A percentile compares a stretch with the other conserved stretches of the same genome.
These are phyloP conservation scores for Inonotus hispidus DNA, from an alignment of 1,284 basidiomycete genomes.

Conservation along the genomic window DNA sequence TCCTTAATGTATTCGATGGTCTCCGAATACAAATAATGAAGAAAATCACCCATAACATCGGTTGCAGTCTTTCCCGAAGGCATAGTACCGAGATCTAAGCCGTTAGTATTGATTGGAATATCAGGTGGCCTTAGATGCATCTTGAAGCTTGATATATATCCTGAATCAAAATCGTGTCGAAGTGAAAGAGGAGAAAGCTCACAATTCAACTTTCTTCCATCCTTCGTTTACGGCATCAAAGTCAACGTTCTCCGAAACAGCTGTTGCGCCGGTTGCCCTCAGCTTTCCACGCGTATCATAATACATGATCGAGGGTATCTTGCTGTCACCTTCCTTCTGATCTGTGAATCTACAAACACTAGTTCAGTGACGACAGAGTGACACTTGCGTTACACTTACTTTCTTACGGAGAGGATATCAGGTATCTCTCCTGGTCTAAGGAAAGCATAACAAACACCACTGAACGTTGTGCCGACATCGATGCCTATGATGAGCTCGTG, in stretches of 20 bases:
- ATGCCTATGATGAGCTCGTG: constrained; percentile 7
- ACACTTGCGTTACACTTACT: neutral
- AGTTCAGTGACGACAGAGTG: neutral
- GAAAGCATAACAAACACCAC: constrained; percentile 6
- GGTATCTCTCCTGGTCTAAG: constrained; percentile 1
- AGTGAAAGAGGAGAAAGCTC: constrained; percentile 26
- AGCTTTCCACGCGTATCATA: constrained; percentile 57
- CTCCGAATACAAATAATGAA: constrained; percentile 65
- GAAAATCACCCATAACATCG: constrained; percentile 72
- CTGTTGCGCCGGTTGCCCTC: constrained; percentile 70
- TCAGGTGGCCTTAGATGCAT: constrained; percentile 64
- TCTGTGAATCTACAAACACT: neutral
- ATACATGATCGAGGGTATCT: constrained; percentile 71
- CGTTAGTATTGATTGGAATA: constrained; percentile 75
- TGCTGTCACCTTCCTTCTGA: constrained; percentile 63
- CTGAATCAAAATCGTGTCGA: constrained; percentile 2
- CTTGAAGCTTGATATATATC: constrained; percentile 51
- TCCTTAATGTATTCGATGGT: constrained; percentile 66
- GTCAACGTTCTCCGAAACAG: constrained; percentile 49
- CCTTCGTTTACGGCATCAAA: constrained; percentile 65
- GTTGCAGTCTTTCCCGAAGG: constrained; percentile 58
- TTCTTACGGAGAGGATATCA: neutral
- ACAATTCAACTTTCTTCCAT: constrained; percentile 72
- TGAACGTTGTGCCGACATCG: constrained; percentile 12
- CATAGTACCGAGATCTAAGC: constrained; percentile 61